Conservation (phyloP, 306 rosid genomes). For the Cicer chorassanicum region DNA sequence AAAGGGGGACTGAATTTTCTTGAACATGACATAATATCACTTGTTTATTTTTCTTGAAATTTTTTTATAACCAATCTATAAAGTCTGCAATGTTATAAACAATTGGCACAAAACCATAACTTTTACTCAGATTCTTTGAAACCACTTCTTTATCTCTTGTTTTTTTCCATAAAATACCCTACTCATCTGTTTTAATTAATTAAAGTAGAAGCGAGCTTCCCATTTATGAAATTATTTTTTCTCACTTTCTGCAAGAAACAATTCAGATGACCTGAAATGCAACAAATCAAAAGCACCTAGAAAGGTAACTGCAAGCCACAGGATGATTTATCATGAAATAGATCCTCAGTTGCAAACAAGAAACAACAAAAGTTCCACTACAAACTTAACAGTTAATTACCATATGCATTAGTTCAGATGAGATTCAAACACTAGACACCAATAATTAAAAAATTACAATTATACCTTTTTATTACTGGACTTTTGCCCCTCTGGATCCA, state of each 20-base stretch:
- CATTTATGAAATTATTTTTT: neutral
- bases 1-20: neutral
- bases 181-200: neutral
- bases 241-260: constrained; percentile 8
- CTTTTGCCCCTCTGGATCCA: constrained; percentile 67
- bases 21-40: constrained; percentile 5
- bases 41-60: constrained; percentile 10
- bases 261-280: constrained; percentile 17
- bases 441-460: neutral
- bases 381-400: constrained; percentile 11
- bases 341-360: constrained; percentile 1
- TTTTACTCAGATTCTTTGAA: neutral
- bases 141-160: neutral
- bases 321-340: neutral
- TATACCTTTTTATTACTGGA: constrained; percentile 76
- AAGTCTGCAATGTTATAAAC: neutral
- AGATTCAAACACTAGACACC: constrained; percentile 7
- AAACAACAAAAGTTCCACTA: constrained; percentile 1
- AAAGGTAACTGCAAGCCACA: constrained; percentile 1
- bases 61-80: neutral
- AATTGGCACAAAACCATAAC: constrained; percentile 31
- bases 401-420: constrained; percentile 18
- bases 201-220: neutral
- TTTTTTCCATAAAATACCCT: neutral
- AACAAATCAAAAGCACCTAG: neutral